A percentile compares a stretch with the other conserved stretches of the same genome.
phyloP scores from a whole-genome alignment of 768 basidiomycete genomes.

The Russula dissimulans region DNA sequence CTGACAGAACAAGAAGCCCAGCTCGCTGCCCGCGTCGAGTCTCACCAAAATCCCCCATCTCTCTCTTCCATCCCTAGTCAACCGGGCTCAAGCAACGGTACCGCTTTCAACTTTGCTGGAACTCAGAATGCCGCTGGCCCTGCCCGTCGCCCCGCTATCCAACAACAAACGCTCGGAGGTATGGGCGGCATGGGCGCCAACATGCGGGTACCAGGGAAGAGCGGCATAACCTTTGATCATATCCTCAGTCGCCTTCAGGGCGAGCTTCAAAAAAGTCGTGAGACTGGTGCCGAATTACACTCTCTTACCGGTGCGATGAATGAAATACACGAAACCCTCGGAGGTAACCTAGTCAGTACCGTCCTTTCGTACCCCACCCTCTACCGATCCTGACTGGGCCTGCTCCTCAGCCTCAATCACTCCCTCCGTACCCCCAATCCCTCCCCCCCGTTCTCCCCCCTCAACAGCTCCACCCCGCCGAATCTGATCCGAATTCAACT shows the following conservation, averaged over 20 bases:
- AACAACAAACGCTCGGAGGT: constrained; percentile 51
- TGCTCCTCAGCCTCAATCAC: constrained; percentile 41
- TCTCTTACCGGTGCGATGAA: constrained; percentile 69
- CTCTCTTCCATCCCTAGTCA: constrained; percentile 29
- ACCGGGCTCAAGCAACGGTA: constrained; percentile 31
- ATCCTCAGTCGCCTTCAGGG: constrained; percentile 82
- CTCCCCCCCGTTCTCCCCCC: constrained; percentile 51
- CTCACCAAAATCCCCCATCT: constrained; percentile 39
- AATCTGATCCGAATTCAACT: constrained; percentile 19
- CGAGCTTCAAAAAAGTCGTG: constrained; percentile 92
- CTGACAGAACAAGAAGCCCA: constrained; percentile 80
- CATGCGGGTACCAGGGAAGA: constrained; percentile 68
- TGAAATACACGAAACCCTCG: constrained; percentile 88
- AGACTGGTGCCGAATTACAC: constrained; percentile 82
- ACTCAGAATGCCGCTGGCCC: constrained; percentile 29
- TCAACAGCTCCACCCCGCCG: constrained; percentile 23
- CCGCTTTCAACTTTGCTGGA: constrained; percentile 36
- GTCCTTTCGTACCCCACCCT: background rate
- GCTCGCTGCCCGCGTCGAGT: constrained; percentile 61
- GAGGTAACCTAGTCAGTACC: constrained; percentile 63
- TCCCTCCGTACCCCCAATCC: constrained; percentile 53
- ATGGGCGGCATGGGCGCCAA: constrained; percentile 73
- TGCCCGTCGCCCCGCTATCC: constrained; percentile 44
- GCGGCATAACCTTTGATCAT: constrained; percentile 86
- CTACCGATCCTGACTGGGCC: background rate